phyloP scores from a whole-genome alignment of 345 rosid genomes.

The Durio zibethinus region DNA sequence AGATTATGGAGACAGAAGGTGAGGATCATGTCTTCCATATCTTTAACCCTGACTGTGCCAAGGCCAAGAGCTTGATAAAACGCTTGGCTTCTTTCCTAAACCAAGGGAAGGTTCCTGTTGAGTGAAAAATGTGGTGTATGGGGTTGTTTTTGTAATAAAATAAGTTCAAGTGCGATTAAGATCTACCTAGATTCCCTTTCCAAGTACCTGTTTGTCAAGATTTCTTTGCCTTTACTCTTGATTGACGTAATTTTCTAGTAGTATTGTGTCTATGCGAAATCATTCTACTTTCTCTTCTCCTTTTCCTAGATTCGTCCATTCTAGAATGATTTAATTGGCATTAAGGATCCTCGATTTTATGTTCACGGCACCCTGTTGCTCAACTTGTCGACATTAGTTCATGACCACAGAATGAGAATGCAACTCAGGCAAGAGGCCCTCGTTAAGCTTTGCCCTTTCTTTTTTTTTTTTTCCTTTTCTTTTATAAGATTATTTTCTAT shows the following conservation, averaged over 20 bases:
- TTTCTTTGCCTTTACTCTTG: neutral
- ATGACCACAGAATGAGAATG: neutral
- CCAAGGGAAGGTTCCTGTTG: constrained; percentile 8
- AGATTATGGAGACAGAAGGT: constrained; percentile 53
- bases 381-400: neutral
- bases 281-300: neutral
- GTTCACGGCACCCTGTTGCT: too few species aligned
- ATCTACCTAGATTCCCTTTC: neutral
- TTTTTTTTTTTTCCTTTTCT: neutral
- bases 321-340: neutral
- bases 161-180: neutral
- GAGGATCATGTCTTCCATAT: constrained; percentile 77
- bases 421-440: neutral
- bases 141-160: neutral
- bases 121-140: neutral
- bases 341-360: too few species aligned
- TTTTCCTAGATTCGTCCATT: neutral
- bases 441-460: neutral
- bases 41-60: constrained; percentile 42
- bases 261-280: neutral
- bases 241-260: neutral
- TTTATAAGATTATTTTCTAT: neutral
- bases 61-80: constrained; percentile 43
- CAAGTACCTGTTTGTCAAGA: neutral
- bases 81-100: constrained; percentile 50